Evolutionary conservation across 2,329 filamentous ascomycete species (phyloP).

Genomic region (Pseudocercospora eumusae): DNA sequence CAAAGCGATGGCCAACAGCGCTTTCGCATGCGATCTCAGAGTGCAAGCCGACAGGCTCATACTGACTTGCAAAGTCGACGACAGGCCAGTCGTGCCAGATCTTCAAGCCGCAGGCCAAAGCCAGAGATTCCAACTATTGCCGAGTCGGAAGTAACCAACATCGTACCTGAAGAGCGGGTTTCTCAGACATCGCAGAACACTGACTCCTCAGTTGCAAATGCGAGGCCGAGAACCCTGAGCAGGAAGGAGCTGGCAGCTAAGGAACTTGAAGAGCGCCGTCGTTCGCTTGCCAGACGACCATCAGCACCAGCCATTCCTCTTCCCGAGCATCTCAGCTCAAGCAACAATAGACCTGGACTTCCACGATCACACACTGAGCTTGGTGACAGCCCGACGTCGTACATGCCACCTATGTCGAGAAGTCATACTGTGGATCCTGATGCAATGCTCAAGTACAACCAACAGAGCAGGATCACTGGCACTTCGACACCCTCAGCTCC

Average conservation of each 20-base stretch:
- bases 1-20: constrained; percentile 44
- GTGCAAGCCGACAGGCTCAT: constrained; percentile 48
- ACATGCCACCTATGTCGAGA: constrained; percentile 49
- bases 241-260: constrained; percentile 60
- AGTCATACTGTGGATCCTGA: constrained; percentile 67
- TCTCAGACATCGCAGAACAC: constrained; percentile 21
- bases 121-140: constrained; percentile 9
- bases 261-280: constrained; percentile 83
- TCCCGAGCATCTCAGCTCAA: constrained; percentile 55
- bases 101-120: constrained; percentile 28
- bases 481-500: constrained; percentile 56
- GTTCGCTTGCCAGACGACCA: constrained; percentile 77
- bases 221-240: constrained; percentile 36
- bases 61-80: constrained; percentile 40
- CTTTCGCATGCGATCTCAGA: constrained; percentile 53
- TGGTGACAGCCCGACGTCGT: constrained; percentile 48
- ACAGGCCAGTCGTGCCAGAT: constrained; percentile 32
- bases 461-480: constrained; percentile 36
- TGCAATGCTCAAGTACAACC: constrained; percentile 43
- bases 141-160: constrained; percentile 14
- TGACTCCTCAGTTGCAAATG: constrained; percentile 13
- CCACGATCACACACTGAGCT: constrained; percentile 43
- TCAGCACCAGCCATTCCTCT: constrained; percentile 79
- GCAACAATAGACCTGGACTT: constrained; percentile 41
- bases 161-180: constrained; percentile 10